Evolutionary conservation across 1,284 basidiomycete species (phyloP), one percentile per base, ranked within the genome.

Genomic region (Malassezia psittaci): DNA sequence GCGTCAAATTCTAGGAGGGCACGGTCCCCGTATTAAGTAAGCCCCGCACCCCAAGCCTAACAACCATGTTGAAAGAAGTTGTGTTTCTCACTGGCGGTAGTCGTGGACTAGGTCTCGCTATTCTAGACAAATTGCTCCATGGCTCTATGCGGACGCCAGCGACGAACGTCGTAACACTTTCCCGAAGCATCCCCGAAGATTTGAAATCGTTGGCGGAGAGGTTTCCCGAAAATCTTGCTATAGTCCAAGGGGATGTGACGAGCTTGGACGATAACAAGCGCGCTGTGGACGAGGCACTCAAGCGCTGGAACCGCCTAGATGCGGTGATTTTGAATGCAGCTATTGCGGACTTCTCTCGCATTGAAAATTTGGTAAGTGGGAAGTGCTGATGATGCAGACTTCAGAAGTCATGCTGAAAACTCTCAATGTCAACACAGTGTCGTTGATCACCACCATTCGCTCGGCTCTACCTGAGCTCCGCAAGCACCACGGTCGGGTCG

Each of bases 371-470:
- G 48, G 3, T 43, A 55, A 13, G 46, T 57, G 13, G 24, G 12
- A 13, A 9, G 9, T 29, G 24, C 24, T 29, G 24, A 43, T 39
- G 11, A 29, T 33, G 78, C 48, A 76, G 72, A n/a, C 87, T 82
- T 85, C 84, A 79, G 66, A 75, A 10, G 79, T 6, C 0, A 67
- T 73, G 36, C 52, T 63, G 1, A 24, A 74, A 82, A 67, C 86
- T 85, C 75, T 79, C 50, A 85, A 90, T 64, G 77, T 88, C 76
- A 90, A 90, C 74, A 85, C 90, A 72, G 87, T 88, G 75, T 86
- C 87, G 1, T 78, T 88, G 39, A 75, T 90, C 46, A 79, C 81
- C 11, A 81, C 85, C 11, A 66, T 90, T 37, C 80, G 83, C 54
- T 78, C 79, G 5, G 77, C 83, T 5, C 76, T 89, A 3, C 87